Conservation (phyloP, 768 basidiomycete species). For the Suillus subluteus region DNA sequence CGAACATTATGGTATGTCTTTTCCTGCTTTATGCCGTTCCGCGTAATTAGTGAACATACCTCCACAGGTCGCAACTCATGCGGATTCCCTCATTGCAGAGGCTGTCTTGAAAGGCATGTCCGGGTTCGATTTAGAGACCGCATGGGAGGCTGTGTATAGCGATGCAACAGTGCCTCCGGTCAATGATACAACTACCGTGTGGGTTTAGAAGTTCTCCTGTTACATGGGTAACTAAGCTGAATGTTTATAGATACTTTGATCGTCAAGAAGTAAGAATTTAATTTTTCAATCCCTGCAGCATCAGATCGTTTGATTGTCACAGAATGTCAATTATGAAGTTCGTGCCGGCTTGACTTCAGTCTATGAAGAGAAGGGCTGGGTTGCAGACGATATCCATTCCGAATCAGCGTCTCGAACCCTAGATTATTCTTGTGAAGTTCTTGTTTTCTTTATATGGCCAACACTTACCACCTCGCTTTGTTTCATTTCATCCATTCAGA, state of each 20-base stretch:
- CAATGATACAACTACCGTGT: conserved; percentile 57
- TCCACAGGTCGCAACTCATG: conserved; percentile 73
- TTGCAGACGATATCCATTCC: conserved; percentile 77
- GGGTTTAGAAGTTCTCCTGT: conserved; percentile 22
- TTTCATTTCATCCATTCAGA: conserved; percentile 43
- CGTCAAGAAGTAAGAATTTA: conserved; percentile 60
- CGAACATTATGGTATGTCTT: conserved; percentile 73
- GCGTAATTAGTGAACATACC: background rate
- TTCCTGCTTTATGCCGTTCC: background rate
- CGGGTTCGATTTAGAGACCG: conserved; percentile 63
- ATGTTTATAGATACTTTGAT: conserved; percentile 58
- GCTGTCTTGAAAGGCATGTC: conserved; percentile 67
- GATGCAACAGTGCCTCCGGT: conserved; percentile 68
- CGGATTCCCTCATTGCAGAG: conserved; percentile 77
- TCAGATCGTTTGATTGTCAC: conserved; percentile 5
- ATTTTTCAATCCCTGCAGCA: background rate
- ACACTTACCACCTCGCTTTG: background rate
- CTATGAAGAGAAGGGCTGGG: conserved; percentile 74
- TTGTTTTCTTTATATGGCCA: background rate
- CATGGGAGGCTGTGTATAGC: conserved; percentile 77
- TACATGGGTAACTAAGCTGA: conserved; percentile 7
- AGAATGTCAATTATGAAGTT: conserved; percentile 81
- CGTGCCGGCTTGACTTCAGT: conserved; percentile 75
- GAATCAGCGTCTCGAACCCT: conserved; percentile 80
- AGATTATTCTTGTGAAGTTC: conserved; percentile 70